phyloP scores from a whole-genome alignment of 331 rosid species.

The Quercus phellos region DNA sequence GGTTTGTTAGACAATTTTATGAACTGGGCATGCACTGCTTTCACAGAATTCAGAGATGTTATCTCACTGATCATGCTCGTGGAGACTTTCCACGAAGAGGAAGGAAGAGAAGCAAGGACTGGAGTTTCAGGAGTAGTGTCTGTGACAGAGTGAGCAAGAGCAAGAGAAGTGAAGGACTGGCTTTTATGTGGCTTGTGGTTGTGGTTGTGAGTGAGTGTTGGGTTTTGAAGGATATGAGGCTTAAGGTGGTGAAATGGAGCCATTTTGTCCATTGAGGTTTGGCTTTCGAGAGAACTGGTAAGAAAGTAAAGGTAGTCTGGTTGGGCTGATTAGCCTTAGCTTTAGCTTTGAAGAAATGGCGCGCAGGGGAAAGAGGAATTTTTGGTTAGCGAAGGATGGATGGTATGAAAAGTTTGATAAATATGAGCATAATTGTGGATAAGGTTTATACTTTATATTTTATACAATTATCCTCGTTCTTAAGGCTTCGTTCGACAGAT shows the following conservation, averaged over 20 bases:
- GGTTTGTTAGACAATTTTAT: constrained; percentile 37
- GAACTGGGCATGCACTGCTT: constrained; percentile 49
- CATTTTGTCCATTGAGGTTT: constrained; percentile 42
- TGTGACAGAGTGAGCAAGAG: constrained; percentile 18
- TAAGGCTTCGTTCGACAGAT: too few species aligned
- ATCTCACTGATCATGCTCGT: constrained; percentile 19
- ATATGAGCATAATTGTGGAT: constrained; percentile 1
- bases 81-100: constrained; percentile 24
- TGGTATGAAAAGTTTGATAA: not conserved
- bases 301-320: constrained; percentile 3
- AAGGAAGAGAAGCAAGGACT: constrained; percentile 23
- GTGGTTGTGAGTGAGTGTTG: not conserved
- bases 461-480: too few species aligned
- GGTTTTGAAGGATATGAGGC: constrained; percentile 31
- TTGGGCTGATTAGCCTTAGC: not conserved
- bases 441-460: constrained; percentile 25
- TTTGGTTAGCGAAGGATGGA: not conserved
- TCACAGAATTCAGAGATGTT: constrained; percentile 43
- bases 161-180: constrained; percentile 23
- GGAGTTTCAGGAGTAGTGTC: constrained; percentile 4
- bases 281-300: constrained; percentile 1
- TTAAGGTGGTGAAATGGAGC: constrained; percentile 28
- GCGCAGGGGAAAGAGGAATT: not conserved
- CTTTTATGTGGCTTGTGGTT: constrained; percentile 26
- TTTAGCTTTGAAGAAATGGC: not conserved